Conservation (phyloP, 371 early-diverging fungal species). For the Rhizopus microsporus region DNA sequence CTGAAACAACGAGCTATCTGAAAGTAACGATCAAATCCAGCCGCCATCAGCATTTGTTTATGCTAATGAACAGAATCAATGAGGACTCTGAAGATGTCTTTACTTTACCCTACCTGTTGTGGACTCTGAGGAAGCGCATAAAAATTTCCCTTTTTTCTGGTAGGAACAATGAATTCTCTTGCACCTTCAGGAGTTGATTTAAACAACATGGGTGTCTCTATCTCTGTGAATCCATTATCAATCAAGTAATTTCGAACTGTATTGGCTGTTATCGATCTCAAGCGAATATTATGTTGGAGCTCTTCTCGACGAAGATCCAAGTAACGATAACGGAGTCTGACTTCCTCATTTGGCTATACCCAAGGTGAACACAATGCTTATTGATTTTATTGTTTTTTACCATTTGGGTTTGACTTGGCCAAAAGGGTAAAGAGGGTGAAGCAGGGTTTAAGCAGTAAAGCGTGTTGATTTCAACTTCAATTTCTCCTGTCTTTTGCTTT, state of each 20-base stretch:
- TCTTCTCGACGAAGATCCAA: conserved; percentile 79
- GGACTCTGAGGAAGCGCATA: conserved; percentile 93
- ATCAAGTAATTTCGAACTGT: conserved; percentile 66
- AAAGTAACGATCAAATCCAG: conserved; percentile 88
- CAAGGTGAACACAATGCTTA: not conserved
- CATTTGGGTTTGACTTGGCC: conserved; percentile 58
- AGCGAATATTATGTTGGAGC: conserved; percentile 76
- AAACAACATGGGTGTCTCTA: conserved; percentile 91
- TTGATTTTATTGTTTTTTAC: conserved; percentile 38
- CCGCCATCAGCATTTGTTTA: conserved; percentile 92
- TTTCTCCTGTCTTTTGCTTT: conserved; percentile 58
- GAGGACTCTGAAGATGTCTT: conserved; percentile 25
- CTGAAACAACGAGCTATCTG: conserved; percentile 94
- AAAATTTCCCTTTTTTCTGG: conserved; percentile 72
- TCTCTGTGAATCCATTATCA: conserved; percentile 76
- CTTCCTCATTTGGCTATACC: conserved; percentile 77
- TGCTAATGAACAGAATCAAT: conserved; percentile 44
- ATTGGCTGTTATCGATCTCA: conserved; percentile 66
- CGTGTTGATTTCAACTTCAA: conserved; percentile 70
- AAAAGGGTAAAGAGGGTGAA: conserved; percentile 70
- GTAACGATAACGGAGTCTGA: conserved; percentile 76
- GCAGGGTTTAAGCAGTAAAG: conserved; percentile 75
- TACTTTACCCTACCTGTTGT: conserved; percentile 66
- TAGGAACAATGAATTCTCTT: conserved; percentile 92
- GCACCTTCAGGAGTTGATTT: conserved; percentile 96